These are phyloP conservation scores for Phaseolus coccineus DNA, from an alignment of 331 rosid species.

Conservation along the genomic window DNA sequence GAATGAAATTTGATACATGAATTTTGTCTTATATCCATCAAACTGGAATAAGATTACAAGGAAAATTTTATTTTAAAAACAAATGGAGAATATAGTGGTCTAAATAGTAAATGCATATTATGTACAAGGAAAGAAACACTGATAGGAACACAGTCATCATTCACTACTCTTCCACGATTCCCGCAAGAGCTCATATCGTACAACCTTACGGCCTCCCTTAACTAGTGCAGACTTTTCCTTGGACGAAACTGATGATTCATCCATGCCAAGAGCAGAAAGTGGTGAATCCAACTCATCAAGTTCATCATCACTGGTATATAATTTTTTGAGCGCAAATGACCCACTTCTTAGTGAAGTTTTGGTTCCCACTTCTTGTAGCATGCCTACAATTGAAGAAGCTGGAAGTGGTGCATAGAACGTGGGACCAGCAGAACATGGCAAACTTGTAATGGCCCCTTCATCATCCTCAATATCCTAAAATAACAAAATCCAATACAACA, in stretches of 20 bases:
- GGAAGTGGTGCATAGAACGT: constrained; percentile 70
- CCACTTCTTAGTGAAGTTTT: constrained; percentile 53
- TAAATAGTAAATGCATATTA: neutral
- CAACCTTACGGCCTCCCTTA: constrained; percentile 56
- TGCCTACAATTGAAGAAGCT: constrained; percentile 55
- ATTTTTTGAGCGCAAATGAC: constrained; percentile 62
- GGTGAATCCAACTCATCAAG: constrained; percentile 91
- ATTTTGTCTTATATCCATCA: too few relatives aligned
- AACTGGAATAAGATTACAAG: neutral
- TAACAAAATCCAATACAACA: constrained; percentile 3
- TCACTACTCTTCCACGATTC: constrained; percentile 73
- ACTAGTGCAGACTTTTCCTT: constrained; percentile 41
- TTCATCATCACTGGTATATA: constrained; percentile 87
- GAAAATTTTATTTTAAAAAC: neutral
- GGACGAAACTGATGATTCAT: constrained; percentile 50
- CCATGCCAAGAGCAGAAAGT: constrained; percentile 61
- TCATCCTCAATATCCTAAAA: constrained; percentile 62
- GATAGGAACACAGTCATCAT: constrained; percentile 32
- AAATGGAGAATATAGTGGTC: neutral
- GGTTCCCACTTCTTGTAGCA: constrained; percentile 63
- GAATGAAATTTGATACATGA: too few relatives aligned
- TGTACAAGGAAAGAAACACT: constrained; percentile 32
- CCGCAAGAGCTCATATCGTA: constrained; percentile 74
- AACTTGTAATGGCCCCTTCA: constrained; percentile 55
- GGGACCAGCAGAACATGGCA: constrained; percentile 70